Evolutionary conservation across 2,329 filamentous ascomycete species (phyloP).

Genomic region (Salinomyces thailandicus): DNA sequence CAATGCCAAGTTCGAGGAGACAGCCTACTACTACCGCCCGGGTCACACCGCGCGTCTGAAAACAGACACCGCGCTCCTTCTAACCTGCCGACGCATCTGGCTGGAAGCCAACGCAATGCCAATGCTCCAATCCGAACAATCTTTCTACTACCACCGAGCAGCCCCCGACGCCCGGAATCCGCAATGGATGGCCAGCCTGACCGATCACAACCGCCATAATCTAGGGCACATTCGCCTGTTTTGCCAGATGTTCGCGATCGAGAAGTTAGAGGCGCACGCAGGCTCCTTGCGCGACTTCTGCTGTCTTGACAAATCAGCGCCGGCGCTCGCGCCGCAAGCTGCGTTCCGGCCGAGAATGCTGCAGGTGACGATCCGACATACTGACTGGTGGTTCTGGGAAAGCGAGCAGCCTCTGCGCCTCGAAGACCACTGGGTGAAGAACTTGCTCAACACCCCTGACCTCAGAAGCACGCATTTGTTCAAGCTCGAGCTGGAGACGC

Average conservation of each 20-base stretch:
- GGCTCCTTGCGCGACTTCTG: background rate
- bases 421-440: constrained; percentile 15
- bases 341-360: constrained; percentile 14
- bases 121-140: constrained; percentile 21
- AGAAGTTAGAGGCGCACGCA: constrained; percentile 8
- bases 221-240: constrained; percentile 16
- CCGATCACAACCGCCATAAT: constrained; percentile 9
- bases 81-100: constrained; percentile 28
- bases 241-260: constrained; percentile 19
- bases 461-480: constrained; percentile 20
- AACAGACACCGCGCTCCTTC: constrained; percentile 19
- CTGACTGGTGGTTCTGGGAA: constrained; percentile 31
- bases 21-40: constrained; percentile 25
- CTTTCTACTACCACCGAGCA: constrained; percentile 13
- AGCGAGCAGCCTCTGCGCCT: constrained; percentile 18
- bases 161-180: constrained; percentile 6
- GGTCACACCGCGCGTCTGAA: constrained; percentile 20
- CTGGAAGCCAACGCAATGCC: constrained; percentile 25
- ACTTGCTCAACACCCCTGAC: constrained; percentile 15
- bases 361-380: constrained; percentile 26
- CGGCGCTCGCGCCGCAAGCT: background rate
- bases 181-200: constrained; percentile 7
- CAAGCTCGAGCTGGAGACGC: constrained; percentile 34
- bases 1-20: constrained; percentile 15
- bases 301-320: constrained; percentile 3